These are phyloP conservation scores for Saccharomyces hybrid DNA, from an alignment of 1,139 yeast genomes.

Conservation along the genomic window DNA sequence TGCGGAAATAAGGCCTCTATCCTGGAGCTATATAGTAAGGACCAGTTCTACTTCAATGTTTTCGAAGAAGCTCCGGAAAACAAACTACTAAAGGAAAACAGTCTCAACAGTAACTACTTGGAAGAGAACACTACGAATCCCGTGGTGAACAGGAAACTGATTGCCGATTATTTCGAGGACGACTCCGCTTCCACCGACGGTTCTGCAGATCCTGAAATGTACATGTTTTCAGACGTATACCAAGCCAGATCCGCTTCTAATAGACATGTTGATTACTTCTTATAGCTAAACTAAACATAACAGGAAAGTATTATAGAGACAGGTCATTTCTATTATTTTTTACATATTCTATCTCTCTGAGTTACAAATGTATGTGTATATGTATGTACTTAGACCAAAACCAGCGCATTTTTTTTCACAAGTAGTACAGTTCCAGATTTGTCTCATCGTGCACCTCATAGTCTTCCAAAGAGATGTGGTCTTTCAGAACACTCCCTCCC, in stretches of 20 bases:
- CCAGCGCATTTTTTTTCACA: constrained; percentile 27
- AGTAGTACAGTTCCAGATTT: constrained; percentile 74
- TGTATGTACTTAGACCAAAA: constrained; percentile 1
- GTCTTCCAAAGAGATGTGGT: constrained; percentile 84
- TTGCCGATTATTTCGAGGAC: constrained; percentile 24
- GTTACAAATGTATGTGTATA: not conserved
- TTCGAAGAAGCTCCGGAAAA: constrained; percentile 98
- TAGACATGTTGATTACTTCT: constrained; percentile 61
- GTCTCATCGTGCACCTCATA: constrained; percentile 90
- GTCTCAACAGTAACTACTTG: constrained; percentile 15
- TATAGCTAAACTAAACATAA: constrained; percentile 31
- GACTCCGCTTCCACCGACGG: constrained; percentile 4
- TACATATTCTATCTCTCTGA: not conserved
- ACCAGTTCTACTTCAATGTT: constrained; percentile 74
- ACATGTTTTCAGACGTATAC: constrained; percentile 30
- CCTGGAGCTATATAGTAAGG: constrained; percentile 57
- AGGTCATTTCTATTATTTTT: not conserved
- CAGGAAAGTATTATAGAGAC: not conserved
- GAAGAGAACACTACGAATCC: constrained; percentile 4
- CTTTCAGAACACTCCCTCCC: constrained; percentile 75
- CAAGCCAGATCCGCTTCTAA: constrained; percentile 30
- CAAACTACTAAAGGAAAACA: constrained; percentile 29
- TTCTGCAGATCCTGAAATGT: constrained; percentile 14
- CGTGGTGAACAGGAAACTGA: constrained; percentile 16
- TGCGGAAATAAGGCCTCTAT: constrained; percentile 97